phyloP scores from a whole-genome alignment of 306 rosid species.

The Delonix regia region DNA sequence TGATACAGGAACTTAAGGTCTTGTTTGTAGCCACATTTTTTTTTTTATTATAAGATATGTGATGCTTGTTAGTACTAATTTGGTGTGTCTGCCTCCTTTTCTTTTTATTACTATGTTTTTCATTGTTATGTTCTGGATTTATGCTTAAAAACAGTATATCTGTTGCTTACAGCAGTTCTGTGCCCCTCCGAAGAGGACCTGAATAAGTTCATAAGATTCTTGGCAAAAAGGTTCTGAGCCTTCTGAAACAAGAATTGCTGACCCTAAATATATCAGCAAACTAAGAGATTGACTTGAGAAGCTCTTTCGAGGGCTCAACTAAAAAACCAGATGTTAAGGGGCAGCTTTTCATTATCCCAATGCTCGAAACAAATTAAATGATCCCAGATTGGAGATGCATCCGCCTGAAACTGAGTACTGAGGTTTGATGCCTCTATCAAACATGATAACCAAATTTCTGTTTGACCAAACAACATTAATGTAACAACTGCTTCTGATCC shows the following conservation, averaged over 20 bases:
- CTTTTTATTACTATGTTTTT: slow-evolving; percentile 28
- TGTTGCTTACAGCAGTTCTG: slow-evolving; percentile 73
- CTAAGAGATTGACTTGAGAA: slow-evolving; percentile 24
- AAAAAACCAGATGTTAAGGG: slow-evolving; percentile 22
- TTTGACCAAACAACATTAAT: slow-evolving; percentile 8
- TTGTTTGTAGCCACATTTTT: slow-evolving; percentile 17
- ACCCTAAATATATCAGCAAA: slow-evolving; percentile 17
- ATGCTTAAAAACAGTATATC: slow-evolving; percentile 56
- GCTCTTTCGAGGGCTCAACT: slow-evolving; percentile 37
- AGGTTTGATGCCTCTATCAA: slow-evolving; percentile 20
- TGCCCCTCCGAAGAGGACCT: slow-evolving; percentile 74
- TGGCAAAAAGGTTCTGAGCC: slow-evolving; percentile 61
- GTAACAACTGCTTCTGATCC: slow-evolving; percentile 24
- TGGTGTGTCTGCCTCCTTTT: slow-evolving; percentile 21
- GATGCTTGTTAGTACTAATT: slow-evolving; percentile 1
- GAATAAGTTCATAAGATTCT: slow-evolving; percentile 52
- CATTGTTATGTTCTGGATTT: slow-evolving; percentile 45
- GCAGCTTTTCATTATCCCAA: slow-evolving; percentile 33
- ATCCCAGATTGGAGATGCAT: slow-evolving; percentile 49
- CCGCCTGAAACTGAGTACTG: slow-evolving; percentile 26
- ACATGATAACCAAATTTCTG: slow-evolving; percentile 19
- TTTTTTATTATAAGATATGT: not conserved
- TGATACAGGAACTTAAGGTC: slow-evolving; percentile 7
- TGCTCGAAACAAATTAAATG: slow-evolving; percentile 38
- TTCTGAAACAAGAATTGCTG: slow-evolving; percentile 39